Percentiles rank a stretch among this genome's conserved stretches.
Conservation (phyloP, 1,284 basidiomycete genomes). For the Puccinia novopanici region DNA sequence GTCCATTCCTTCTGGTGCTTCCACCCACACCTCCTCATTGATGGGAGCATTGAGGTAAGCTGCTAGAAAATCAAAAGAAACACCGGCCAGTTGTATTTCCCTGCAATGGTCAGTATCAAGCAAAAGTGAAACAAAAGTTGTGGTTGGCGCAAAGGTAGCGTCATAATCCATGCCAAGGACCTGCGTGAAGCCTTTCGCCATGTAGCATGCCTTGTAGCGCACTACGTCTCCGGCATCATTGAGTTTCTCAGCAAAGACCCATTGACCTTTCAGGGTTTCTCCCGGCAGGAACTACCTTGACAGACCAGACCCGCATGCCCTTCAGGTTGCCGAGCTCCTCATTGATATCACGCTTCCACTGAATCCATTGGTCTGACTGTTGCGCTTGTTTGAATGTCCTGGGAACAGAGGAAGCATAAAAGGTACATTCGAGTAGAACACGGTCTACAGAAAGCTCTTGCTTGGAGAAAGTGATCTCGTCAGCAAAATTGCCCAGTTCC, state of each 20-base stretch:
- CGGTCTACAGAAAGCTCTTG: too few relatives aligned
- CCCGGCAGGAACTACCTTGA: not conserved
- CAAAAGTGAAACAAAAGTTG: not conserved
- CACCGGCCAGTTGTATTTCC: not conserved
- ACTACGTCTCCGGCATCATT: too few relatives aligned
- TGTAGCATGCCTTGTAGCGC: too few relatives aligned
- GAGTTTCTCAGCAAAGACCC: slow-evolving; percentile 27
- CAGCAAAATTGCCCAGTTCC: not conserved
- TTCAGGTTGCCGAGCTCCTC: not conserved
- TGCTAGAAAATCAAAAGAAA: slow-evolving; percentile 21
- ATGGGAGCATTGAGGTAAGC: too few relatives aligned
- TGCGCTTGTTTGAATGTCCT: slow-evolving; percentile 1
- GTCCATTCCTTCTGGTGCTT: too few relatives aligned
- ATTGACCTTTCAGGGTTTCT: not conserved
- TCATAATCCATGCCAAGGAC: not conserved
- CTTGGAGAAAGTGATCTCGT: not conserved
- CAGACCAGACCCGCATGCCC: too few relatives aligned
- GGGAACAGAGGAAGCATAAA: too few relatives aligned
- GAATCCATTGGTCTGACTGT: not conserved
- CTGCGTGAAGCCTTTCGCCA: slow-evolving; percentile 16
- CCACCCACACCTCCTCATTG: too few relatives aligned
- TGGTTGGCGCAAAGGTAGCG: slow-evolving; percentile 18
- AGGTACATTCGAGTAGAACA: too few relatives aligned
- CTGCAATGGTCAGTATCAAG: slow-evolving; percentile 1
- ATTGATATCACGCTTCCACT: not conserved